Conservation (phyloP, 2,329 filamentous ascomycete genomes). For the Tolypocladium sp. region DNA sequence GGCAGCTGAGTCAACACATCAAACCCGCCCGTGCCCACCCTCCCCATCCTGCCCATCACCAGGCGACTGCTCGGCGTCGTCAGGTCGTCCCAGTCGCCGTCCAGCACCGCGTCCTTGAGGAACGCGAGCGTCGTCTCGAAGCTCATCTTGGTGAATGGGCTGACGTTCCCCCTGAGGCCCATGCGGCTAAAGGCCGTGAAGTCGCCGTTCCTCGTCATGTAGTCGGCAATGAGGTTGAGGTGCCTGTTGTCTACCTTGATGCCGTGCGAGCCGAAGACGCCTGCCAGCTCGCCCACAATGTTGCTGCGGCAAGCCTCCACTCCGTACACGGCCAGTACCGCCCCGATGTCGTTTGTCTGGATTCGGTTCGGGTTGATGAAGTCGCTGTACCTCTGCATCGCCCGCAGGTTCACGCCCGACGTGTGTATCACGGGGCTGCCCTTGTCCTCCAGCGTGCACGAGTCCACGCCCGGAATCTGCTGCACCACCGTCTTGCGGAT, state of each 20-base stretch:
- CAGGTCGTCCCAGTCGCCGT: constrained; percentile 84
- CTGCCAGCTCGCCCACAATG: constrained; percentile 78
- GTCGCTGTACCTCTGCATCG: constrained; percentile 82
- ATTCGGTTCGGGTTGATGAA: constrained; percentile 80
- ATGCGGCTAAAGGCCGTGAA: constrained; percentile 91
- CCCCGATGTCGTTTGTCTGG: constrained; percentile 85
- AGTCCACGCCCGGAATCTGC: constrained; percentile 68
- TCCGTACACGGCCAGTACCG: constrained; percentile 78
- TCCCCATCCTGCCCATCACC: constrained; percentile 75
- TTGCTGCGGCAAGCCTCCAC: constrained; percentile 84
- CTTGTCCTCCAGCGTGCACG: constrained; percentile 56
- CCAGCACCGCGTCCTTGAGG: constrained; percentile 82
- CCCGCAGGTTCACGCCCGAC: constrained; percentile 76
- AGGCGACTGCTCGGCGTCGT: constrained; percentile 78
- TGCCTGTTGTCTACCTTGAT: constrained; percentile 89
- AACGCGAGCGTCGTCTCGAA: constrained; percentile 97
- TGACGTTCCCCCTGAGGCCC: constrained; percentile 75
- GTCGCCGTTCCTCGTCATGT: constrained; percentile 89
- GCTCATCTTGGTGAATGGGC: constrained; percentile 96
- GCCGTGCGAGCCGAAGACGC: constrained; percentile 82
- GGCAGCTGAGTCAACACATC: constrained; percentile 66
- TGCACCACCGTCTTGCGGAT: constrained; percentile 75
- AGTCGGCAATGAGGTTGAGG: constrained; percentile 89
- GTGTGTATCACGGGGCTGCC: constrained; percentile 58
- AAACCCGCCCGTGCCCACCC: constrained; percentile 83